Evolutionary conservation across 1,139 yeast species (phyloP), one percentile per base, ranked within the genome.

Genomic region (Blastobotrys illinoisensis): DNA sequence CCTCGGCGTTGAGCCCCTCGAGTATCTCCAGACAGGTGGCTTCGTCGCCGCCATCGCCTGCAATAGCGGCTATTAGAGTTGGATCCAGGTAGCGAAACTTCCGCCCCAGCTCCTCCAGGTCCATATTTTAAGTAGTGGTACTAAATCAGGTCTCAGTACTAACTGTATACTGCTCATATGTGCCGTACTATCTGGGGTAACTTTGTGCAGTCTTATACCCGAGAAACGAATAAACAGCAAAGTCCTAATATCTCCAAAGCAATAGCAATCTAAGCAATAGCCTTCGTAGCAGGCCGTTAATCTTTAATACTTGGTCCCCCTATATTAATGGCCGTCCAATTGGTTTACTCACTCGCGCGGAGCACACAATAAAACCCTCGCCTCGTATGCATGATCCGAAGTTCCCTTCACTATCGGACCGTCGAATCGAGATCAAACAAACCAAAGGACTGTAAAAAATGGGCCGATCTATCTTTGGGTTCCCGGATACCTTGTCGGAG

Each of bases 401-500:
- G 28, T 48, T 23, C 40, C 40, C 5, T 28, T 16, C n/a, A 32
- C 19, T 19, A 19, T 44, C 36, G 28, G 44, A 21, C 13, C 46
- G n/a, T 21, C 47, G 46, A 40, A 43, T 21, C 48, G 36, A 46
- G 47, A 52, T 18, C 23, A 23, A 16, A 47, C 49, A 36, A 54
- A 19, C 9, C 36, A 14, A 16, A 21, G n/a, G 4, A 18, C 7
- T 32, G 9, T 7, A 32, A 16, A 43, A 36, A 24, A 16, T 26
- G 32, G 23, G 26, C 50, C 18, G 40, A 18, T 43, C 24, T 3
- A 48, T 60, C 51, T 61, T 60, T 46, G 66, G 65, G 45, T 63
- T 63, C 52, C 66, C 66, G 23, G 64, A 58, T 32, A 49, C 53
- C 14, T 46, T 64, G 51, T 28, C 59, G 16, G 62, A 64, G 50